phyloP scores from a whole-genome alignment of 2,329 filamentous ascomycete genomes.

The Nemania sp. region DNA sequence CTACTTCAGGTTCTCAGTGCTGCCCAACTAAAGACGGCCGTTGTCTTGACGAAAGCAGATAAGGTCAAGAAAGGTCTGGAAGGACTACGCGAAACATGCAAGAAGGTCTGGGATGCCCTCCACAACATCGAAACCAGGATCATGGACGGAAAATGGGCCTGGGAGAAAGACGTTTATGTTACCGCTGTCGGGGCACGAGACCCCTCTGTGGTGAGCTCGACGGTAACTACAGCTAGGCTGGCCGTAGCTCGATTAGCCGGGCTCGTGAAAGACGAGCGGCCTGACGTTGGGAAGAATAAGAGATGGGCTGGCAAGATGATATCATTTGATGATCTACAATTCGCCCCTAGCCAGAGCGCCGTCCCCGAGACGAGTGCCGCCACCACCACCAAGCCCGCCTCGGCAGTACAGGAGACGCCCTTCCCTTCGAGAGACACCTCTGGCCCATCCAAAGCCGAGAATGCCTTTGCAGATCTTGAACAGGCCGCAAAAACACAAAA shows the following conservation, averaged over 20 bases:
- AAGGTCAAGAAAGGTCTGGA: slow-evolving; percentile 55
- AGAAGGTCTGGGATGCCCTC: slow-evolving; percentile 47
- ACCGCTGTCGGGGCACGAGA: slow-evolving; percentile 49
- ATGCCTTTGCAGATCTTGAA: slow-evolving; percentile 35
- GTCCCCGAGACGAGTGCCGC: neutral
- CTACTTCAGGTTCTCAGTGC: slow-evolving; percentile 61
- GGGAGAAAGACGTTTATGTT: slow-evolving; percentile 50
- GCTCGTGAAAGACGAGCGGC: slow-evolving; percentile 44
- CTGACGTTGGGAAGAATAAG: slow-evolving; percentile 51
- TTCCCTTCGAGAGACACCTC: neutral
- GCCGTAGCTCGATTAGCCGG: slow-evolving; percentile 50
- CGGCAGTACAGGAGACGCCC: neutral
- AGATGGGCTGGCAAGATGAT: slow-evolving; percentile 53
- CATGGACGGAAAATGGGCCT: slow-evolving; percentile 43
- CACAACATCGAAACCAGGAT: slow-evolving; percentile 40
- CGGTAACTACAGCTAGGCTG: slow-evolving; percentile 46
- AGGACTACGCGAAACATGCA: slow-evolving; percentile 45
- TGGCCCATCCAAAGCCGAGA: neutral
- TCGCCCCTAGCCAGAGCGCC: slow-evolving; percentile 29
- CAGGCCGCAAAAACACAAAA: slow-evolving; percentile 25
- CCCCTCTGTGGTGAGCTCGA: slow-evolving; percentile 39
- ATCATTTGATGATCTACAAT: slow-evolving; percentile 53
- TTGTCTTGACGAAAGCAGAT: slow-evolving; percentile 70
- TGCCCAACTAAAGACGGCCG: slow-evolving; percentile 58
- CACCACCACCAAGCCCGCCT: neutral